Base-by-base conservation (phyloP, 441 rosid genomes). In the Gossypium lobatum region DNA sequence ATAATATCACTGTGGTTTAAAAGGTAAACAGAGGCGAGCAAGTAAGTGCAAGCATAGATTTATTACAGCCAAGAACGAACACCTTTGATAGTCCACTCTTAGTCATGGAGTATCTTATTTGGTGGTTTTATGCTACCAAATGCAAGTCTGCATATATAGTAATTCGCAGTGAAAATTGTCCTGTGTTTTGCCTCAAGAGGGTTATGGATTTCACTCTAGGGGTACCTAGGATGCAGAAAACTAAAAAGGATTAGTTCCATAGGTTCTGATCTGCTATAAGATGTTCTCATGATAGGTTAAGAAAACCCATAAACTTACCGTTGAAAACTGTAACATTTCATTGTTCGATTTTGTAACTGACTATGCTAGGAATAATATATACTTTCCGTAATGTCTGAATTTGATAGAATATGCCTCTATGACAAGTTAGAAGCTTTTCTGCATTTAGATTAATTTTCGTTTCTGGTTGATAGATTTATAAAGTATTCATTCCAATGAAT, bases 391-490 rank as follows among this genome's bases (percentile, higher is more conserved):
- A 67, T 48, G 58, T 23, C 42, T 25, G 21, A 67, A 48, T 50
- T n/a, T 48, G 42, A n/a, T 48, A 67, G 3, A 25, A 26, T 48
- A 14, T 1, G 1, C 2, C 6, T n/a, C 1, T 5, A 66, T 26
- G 26, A 18, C 5, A 68, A 50, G 42, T 68, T 26, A 28, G 60
- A 68, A 50, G 8, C 6, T 50, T 67, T 66, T 9, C 42, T 23
- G 71, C 14, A n/a, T 9, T 48, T 25, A 25, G 37, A n/a, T 67
- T 63, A 2, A 6, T 66, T 25, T 25, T 25, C 21, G n/a, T 48
- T 66, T 67, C 21, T 48, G n/a, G 11, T 68, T 68, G 60, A 59
- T 9, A 8, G 60, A 52, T 68, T 68, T 61, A 34, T 34, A 34
- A 34, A 34, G 7, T 34, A 34, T 50, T 31, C 17, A 16, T 14